Conservation (phyloP, 2,329 filamentous ascomycete genomes). For the Trichoderma simmonsii region DNA sequence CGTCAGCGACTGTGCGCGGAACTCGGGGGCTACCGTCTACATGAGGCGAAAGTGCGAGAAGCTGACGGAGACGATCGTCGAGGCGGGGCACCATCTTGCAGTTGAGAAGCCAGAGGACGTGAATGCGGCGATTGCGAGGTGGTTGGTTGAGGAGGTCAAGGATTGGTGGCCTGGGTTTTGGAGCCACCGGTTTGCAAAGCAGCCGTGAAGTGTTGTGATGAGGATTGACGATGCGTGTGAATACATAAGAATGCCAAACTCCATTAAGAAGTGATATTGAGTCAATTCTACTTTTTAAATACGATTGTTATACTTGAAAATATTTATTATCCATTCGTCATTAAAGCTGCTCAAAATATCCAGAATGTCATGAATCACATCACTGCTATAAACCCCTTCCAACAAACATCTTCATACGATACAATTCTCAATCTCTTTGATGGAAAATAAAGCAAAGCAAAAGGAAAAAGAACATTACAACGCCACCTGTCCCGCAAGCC, state of each 20-base stretch:
- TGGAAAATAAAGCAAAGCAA: background rate
- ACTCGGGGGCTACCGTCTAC: slow-evolving; percentile 32
- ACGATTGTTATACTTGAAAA: background rate
- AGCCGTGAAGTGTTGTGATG: background rate
- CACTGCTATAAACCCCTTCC: background rate
- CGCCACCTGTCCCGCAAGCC: background rate
- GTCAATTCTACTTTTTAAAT: background rate
- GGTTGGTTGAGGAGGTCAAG: slow-evolving; percentile 24
- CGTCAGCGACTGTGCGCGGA: slow-evolving; percentile 33
- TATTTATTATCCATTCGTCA: background rate
- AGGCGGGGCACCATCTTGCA: slow-evolving; percentile 14
- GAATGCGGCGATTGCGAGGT: slow-evolving; percentile 27
- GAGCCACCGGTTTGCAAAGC: background rate
- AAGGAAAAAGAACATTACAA: background rate
- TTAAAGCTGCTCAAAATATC: background rate
- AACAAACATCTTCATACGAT: background rate
- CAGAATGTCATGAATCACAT: background rate
- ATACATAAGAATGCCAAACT: background rate
- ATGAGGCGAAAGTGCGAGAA: slow-evolving; percentile 35
- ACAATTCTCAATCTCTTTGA: background rate
- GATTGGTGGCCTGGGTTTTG: slow-evolving; percentile 9
- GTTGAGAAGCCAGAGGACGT: slow-evolving; percentile 22
- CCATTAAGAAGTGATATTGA: background rate
- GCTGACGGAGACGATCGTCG: slow-evolving; percentile 36
- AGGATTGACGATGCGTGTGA: background rate